Percentiles rank a stretch among this genome's conserved stretches.
Evolutionary conservation across 1,284 basidiomycete species (phyloP).

Genomic region (Fomitopsis pinicola): DNA sequence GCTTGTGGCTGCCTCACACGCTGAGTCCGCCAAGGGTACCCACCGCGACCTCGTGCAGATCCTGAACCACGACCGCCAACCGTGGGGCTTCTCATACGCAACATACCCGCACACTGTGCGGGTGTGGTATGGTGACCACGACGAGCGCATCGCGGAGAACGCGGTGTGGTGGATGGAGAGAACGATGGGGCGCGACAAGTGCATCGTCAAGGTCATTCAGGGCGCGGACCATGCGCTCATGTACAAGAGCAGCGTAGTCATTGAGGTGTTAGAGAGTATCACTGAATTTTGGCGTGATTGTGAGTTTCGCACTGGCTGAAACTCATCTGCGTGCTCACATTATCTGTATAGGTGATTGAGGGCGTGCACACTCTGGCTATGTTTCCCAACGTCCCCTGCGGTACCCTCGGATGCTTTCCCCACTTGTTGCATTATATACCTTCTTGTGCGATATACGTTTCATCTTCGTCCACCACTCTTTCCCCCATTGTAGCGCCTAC

Average conservation of each 20-base stretch:
- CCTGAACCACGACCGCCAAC: conserved; percentile 79
- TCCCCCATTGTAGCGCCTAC: not conserved
- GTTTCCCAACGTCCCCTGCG: conserved; percentile 9
- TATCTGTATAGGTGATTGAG: conserved; percentile 14
- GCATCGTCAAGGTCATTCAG: conserved; percentile 77
- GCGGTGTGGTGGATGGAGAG: conserved; percentile 89
- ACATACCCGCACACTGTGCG: conserved; percentile 77
- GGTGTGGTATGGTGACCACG: conserved; percentile 92
- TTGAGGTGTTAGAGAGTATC: conserved; percentile 80
- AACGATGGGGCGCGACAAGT: conserved; percentile 73
- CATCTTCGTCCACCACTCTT: not conserved
- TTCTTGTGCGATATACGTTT: conserved; percentile 22
- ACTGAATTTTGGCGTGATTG: conserved; percentile 53
- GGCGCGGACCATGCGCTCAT: conserved; percentile 91
- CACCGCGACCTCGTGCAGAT: conserved; percentile 90
- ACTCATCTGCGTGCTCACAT: not conserved
- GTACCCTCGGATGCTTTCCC: conserved; percentile 7
- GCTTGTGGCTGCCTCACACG: conserved; percentile 89
- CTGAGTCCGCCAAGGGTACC: conserved; percentile 88
- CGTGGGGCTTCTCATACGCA: conserved; percentile 81
- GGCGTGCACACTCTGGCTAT: conserved; percentile 4
- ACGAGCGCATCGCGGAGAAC: conserved; percentile 89
- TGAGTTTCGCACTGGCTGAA: conserved; percentile 9
- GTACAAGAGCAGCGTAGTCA: conserved; percentile 84
- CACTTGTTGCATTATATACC: conserved; percentile 32